Evolutionary conservation across 2,329 filamentous ascomycete genomes (phyloP).

Genomic region (Sordariomycetes sp.): DNA sequence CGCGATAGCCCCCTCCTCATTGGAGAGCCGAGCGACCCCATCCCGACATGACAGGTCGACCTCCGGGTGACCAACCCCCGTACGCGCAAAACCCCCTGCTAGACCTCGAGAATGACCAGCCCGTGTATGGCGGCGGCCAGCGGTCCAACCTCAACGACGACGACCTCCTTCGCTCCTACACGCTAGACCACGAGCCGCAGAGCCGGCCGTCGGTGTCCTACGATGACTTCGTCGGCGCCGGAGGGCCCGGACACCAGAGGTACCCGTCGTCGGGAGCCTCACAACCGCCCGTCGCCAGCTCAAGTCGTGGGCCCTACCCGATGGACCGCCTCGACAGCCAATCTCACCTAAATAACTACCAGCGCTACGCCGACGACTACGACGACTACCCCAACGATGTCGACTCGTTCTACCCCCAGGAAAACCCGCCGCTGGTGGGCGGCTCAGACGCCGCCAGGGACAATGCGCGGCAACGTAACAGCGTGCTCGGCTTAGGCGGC

Average conservation of each 20-base stretch:
- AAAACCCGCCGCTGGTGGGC: conserved; percentile 36
- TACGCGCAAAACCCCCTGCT: conserved; percentile 49
- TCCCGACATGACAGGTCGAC: conserved; percentile 51
- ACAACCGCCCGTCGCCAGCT: background rate
- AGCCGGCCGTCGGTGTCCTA: conserved; percentile 81
- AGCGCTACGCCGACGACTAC: conserved; percentile 78
- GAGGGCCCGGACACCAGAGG: conserved; percentile 27
- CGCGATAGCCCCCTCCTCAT: background rate
- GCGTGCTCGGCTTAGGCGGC: conserved; percentile 76
- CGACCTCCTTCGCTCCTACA: conserved; percentile 64
- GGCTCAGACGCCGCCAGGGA: conserved; percentile 18
- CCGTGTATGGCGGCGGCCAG: conserved; percentile 65
- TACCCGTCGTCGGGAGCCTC: conserved; percentile 4
- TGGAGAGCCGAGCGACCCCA: background rate
- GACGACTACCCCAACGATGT: conserved; percentile 74
- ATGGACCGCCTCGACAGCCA: conserved; percentile 54
- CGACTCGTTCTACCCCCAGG: conserved; percentile 74
- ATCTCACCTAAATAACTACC: conserved; percentile 77
- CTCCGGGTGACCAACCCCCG: conserved; percentile 33
- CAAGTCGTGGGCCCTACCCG: conserved; percentile 28
- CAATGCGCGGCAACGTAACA: conserved; percentile 70
- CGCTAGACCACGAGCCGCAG: conserved; percentile 55
- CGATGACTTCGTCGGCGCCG: conserved; percentile 81
- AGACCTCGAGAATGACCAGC: conserved; percentile 62
- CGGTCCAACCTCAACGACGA: conserved; percentile 73